phyloP scores from a whole-genome alignment of 2,329 filamentous ascomycete genomes.

The Monosporascus sp. region DNA sequence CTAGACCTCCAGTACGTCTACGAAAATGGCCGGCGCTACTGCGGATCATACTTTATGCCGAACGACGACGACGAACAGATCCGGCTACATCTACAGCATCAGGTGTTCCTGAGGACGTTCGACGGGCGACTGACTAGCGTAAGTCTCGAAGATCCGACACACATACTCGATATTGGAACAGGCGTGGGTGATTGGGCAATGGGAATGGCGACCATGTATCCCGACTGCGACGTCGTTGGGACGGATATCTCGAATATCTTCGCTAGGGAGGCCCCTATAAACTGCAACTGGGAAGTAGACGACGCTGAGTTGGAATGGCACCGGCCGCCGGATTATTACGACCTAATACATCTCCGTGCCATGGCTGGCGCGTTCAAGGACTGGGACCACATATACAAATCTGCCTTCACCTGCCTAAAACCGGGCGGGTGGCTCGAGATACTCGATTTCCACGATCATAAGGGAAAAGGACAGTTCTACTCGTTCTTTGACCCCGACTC shows the following conservation, averaged over 20 bases:
- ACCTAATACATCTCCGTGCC: conserved; percentile 51
- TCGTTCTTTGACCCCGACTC: conserved; percentile 39
- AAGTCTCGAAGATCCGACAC: conserved; percentile 32
- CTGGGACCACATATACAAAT: conserved; percentile 49
- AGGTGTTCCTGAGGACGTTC: conserved; percentile 52
- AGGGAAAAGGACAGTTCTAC: conserved; percentile 30
- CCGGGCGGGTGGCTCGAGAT: conserved; percentile 55
- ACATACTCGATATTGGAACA: conserved; percentile 54
- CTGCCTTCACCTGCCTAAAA: conserved; percentile 46
- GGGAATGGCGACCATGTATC: conserved; percentile 48
- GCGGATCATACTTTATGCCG: conserved; percentile 58
- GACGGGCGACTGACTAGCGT: conserved; percentile 39
- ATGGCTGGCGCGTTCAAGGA: conserved; percentile 52
- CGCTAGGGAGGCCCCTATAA: conserved; percentile 49
- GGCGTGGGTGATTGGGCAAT: conserved; percentile 50
- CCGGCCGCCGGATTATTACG: conserved; percentile 44
- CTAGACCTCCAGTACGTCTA: conserved; percentile 49
- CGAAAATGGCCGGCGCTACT: conserved; percentile 59
- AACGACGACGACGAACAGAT: conserved; percentile 62
- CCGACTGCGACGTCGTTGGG: conserved; percentile 50
- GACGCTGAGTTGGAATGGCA: conserved; percentile 56
- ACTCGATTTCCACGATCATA: conserved; percentile 46
- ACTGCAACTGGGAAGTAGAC: conserved; percentile 55
- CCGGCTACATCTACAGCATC: conserved; percentile 55
- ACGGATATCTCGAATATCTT: conserved; percentile 56